Conservation (phyloP, 495 filamentous ascomycete species). For the Hypoxylon rickii region DNA sequence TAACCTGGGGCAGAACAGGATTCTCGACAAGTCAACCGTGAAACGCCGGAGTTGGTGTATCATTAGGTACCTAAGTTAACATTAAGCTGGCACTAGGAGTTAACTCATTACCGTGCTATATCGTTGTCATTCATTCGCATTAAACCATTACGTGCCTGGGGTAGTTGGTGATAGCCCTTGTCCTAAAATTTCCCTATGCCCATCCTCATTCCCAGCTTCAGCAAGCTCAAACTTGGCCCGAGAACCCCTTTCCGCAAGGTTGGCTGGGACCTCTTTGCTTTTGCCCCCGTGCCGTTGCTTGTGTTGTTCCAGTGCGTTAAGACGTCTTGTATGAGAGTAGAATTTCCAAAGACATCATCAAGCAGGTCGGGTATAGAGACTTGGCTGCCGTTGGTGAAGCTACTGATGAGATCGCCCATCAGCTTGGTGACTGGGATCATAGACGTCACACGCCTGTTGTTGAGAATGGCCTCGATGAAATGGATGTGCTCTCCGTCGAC, state of each 20-base stretch:
- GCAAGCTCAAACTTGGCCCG: constrained; percentile 27
- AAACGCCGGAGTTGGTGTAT: too few relatives aligned
- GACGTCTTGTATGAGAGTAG: constrained; percentile 35
- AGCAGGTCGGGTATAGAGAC: constrained; percentile 26
- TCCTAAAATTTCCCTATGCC: constrained; percentile 18
- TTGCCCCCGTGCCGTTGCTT: neutral
- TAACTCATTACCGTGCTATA: neutral
- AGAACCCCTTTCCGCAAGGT: constrained; percentile 19
- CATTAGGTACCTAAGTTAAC: neutral
- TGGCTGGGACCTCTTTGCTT: constrained; percentile 10
- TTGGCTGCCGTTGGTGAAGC: constrained; percentile 31
- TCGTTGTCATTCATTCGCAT: neutral
- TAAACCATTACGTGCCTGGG: neutral
- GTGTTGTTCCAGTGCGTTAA: constrained; percentile 32
- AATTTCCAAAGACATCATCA: constrained; percentile 37
- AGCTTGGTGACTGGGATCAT: constrained; percentile 44
- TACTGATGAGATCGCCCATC: constrained; percentile 40
- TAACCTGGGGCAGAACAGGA: too few relatives aligned
- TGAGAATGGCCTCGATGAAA: constrained; percentile 51
- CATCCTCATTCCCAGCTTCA: constrained; percentile 39
- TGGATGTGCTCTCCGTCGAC: constrained; percentile 49
- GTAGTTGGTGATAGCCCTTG: neutral
- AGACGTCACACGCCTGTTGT: constrained; percentile 46
- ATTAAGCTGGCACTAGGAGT: neutral
- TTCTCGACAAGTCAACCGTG: too few relatives aligned